A percentile compares a stretch with the other conserved stretches of the same genome.
phyloP scores from a whole-genome alignment of 1,139 yeast species.

The Candida sojae region DNA sequence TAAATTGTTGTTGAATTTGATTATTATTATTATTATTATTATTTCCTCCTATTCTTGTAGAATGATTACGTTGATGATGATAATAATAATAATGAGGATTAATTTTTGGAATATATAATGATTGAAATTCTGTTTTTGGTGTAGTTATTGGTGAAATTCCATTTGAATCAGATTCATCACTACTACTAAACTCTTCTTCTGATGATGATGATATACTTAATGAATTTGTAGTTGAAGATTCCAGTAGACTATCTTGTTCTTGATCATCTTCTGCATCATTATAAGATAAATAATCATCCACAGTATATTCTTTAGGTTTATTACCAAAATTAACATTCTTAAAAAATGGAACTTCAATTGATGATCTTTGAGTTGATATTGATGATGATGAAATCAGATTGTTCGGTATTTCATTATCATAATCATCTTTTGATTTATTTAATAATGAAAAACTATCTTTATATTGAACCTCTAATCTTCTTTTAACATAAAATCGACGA shows the following conservation, averaged over 20 bases:
- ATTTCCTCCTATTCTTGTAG: not conserved
- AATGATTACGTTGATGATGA: conserved; percentile 19
- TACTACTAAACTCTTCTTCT: conserved; percentile 5
- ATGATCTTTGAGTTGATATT: conserved; percentile 1
- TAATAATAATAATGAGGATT: conserved; percentile 38
- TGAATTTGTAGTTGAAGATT: conserved; percentile 4
- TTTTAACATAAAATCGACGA: conserved; percentile 32
- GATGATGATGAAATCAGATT: not conserved
- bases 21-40: conserved; percentile 32
- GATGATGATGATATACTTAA: not conserved
- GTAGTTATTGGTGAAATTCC: conserved; percentile 10
- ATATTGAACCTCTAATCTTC: conserved; percentile 13
- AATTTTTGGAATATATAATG: conserved; percentile 27
- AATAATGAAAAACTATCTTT: conserved; percentile 35
- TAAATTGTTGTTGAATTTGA: not conserved
- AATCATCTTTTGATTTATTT: conserved; percentile 19
- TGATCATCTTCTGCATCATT: conserved; percentile 21
- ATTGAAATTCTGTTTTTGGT: conserved; percentile 20
- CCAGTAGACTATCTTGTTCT: conserved; percentile 2
- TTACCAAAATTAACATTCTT: conserved; percentile 39
- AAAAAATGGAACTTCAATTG: conserved; percentile 34
- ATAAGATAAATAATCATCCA: conserved; percentile 43
- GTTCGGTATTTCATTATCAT: not conserved
- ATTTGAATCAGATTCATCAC: conserved; percentile 11
- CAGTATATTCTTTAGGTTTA: conserved; percentile 28